Base-by-base conservation (phyloP, 805 yeast species). In the Allodekkera sacchari region DNA sequence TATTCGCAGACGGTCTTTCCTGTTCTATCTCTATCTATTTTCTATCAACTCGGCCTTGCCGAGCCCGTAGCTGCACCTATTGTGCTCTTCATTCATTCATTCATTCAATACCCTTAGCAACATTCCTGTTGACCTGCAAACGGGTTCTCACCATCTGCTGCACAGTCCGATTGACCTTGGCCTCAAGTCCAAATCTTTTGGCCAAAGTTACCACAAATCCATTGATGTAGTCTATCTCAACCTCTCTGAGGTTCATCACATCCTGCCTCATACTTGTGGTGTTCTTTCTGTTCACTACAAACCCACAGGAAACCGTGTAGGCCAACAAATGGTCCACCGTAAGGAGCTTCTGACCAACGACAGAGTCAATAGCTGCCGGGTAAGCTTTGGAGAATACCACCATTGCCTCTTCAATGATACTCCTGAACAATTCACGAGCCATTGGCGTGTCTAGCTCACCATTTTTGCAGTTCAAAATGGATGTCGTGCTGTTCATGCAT, bases 151-250 rank as follows among this genome's bases (percentile, higher is more conserved):
- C 68, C 52, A 80, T 52, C 6, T 53, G 45, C 16, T 56, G 46
- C 25, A 80, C 45, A 37, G 70, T 57, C 19, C 48, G 47, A 49
- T 79, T 79, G 28, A 65, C 57, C 1, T 66, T 66, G 2, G 78
- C 68, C 1, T 58, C 44, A 1, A 63, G 28, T 1, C 64, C 61
- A 28, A 65, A 55, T 36, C 60, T 57, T 19, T 53, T 43, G 1
- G 83, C 94, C 32, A 75, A 55, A 6, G 47, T 50, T 2, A 70
- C 77, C 9, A 88, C 64, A 47, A 75, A 84, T 1, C 96, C 96
- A 50, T 88, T 92, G 37, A 89, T 77, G 50, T 71, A 81, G 38
- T 78, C 82, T 14, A 89, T 71, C 50, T 89, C 98, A 0, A 92
- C 83, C 11, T 63, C 66, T 42, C 71, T 67, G 36, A 69, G 57